Conservation (phyloP, 129 eudicot species). For the Glebionis coronaria region DNA sequence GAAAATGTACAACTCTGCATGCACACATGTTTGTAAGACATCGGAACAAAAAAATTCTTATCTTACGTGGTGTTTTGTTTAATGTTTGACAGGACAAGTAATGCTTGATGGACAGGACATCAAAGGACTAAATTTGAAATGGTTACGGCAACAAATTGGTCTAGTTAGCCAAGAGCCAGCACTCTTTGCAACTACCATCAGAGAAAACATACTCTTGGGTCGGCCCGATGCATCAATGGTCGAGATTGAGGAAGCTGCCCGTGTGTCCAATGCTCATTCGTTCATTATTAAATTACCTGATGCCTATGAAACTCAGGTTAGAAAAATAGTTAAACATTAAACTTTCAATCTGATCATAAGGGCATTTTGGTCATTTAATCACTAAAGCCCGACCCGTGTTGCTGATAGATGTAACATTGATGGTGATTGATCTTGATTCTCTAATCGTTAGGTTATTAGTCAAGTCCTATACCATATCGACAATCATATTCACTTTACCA, state of each 20-base stretch:
- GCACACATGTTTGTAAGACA: neutral
- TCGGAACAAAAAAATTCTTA: constrained; percentile 11
- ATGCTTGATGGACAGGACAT: constrained; percentile 89
- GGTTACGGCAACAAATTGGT: constrained; percentile 96
- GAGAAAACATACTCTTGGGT: constrained; percentile 96
- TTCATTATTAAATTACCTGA: constrained; percentile 84
- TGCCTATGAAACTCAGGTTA: constrained; percentile 93
- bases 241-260: constrained; percentile 91
- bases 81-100: constrained; percentile 59
- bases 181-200: constrained; percentile 90
- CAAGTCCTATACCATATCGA: constrained; percentile 1
- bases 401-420: neutral
- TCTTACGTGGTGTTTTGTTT: constrained; percentile 5
- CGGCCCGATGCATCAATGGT: constrained; percentile 75
- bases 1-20: constrained; percentile 16
- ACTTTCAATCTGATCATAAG: neutral
- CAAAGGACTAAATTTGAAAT: constrained; percentile 71
- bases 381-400: neutral
- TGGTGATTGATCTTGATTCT: constrained; percentile 40
- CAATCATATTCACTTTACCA: neutral
- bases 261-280: constrained; percentile 95
- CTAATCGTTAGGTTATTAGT: neutral
- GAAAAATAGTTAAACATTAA: constrained; percentile 6
- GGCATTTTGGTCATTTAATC: constrained; percentile 16
- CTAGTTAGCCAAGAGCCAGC: constrained; percentile 99